Conservation (phyloP, 2,329 filamentous ascomycete genomes). For the Pestalotiopsis fici region DNA sequence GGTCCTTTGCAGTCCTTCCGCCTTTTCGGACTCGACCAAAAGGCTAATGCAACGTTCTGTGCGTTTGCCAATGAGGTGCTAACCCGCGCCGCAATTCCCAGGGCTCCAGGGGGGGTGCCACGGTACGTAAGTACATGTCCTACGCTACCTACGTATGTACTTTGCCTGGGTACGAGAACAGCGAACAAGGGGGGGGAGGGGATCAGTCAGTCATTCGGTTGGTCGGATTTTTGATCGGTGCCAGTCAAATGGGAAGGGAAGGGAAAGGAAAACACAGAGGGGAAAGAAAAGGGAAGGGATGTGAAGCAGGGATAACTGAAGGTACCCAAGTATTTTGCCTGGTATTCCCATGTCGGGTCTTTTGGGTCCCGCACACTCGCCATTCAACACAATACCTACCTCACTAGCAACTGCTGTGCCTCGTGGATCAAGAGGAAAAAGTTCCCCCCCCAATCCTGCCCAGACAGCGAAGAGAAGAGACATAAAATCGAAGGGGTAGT, state of each 20-base stretch:
- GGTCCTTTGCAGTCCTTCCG: constrained; percentile 6
- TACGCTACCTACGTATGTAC: too few species aligned
- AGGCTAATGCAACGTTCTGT: constrained; percentile 14
- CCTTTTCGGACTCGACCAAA: constrained; percentile 9
- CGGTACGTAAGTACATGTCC: neutral
- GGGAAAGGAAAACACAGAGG: neutral
- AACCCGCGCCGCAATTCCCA: constrained; percentile 11
- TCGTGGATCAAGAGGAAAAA: neutral
- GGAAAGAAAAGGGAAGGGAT: neutral
- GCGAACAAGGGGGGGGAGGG: neutral
- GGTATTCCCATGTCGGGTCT: neutral
- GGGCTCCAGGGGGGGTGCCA: constrained; percentile 1
- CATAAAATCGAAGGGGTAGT: neutral
- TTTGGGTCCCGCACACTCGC: neutral
- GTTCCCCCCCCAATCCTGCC: neutral
- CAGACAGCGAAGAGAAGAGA: neutral
- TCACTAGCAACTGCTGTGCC: neutral
- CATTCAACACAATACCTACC: too few species aligned
- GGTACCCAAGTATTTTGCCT: constrained; percentile 12
- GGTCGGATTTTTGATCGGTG: neutral
- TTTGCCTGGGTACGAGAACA: neutral
- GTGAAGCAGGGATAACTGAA: neutral
- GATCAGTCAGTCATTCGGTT: too few species aligned
- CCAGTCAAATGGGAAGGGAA: neutral
- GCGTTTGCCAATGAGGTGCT: neutral